Base-by-base conservation (phyloP, 169 alveolate species). In the Plasmodium reichenowi region DNA sequence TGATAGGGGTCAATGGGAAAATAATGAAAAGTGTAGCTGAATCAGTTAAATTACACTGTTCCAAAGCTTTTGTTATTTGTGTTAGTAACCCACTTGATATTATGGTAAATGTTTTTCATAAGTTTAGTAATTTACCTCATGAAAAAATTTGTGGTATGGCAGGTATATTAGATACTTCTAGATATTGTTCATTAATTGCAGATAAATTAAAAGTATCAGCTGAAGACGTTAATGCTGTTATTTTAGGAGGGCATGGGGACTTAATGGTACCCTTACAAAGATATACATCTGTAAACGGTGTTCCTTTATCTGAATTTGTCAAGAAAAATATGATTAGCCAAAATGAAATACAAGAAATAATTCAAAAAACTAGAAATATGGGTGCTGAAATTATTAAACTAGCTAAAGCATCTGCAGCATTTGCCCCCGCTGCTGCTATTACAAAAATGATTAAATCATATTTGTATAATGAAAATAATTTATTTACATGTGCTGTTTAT, bases 161-260 rank as follows among this genome's bases (percentile, higher is more conserved):
- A 9, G 96, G 97, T 17, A 89, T 95, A 20, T 88, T 96, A 59
- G 98, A 96, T 59, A 95, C 98, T 3, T 75, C 95, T 58, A 94
- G 98, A 54, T 93, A 95, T 93, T 70, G 93, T 85, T 87, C 93
- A 63, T 88, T 93, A 83, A 66, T 96, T 24, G 93, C 96, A 50
- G 92, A 92, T 60, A 94, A 91, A 68, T 74, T 96, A 47, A 88
- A 72, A 15, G 96, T 94, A 15, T 89, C 95, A 90, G 96, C 96
- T 17, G 91, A 87, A 60, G 92, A 93, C 66, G 93, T 96, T 10
- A 94, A 94, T 64, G 98, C 96, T 6, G 78, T 90, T 17, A 89
- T 95, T 26, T 93, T 96, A 22, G 98, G 98, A 43, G 98, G 96
- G 1, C 98, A 96, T 90, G 98, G 98, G 17, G 98, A 96, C 92